A percentile compares a stretch with the other conserved stretches of the same genome.
Evolutionary conservation across 225 moss, liverwort and hornwort species (phyloP).

Genomic region (Pseudisothecium myosuroides): DNA sequence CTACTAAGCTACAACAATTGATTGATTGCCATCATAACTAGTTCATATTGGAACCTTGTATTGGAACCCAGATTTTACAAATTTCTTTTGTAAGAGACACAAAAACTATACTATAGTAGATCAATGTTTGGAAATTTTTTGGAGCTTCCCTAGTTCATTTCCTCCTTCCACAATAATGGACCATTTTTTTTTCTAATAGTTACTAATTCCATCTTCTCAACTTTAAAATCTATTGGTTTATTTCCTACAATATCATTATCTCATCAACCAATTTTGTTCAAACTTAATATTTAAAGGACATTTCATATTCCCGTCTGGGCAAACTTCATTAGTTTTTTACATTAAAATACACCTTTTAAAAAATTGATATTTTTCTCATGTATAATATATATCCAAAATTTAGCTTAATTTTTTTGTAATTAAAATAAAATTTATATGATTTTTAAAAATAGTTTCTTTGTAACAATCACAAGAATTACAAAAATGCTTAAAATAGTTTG

Average conservation of each 20-base stretch:
- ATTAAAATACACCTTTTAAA: neutral
- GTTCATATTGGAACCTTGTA: neutral
- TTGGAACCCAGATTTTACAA: neutral
- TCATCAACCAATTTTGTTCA: neutral
- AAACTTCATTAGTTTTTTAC: neutral
- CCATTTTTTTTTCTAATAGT: accelerated
- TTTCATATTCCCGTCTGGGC: accelerated
- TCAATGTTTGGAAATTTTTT: neutral
- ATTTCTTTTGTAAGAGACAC: neutral
- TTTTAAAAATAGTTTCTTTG: neutral
- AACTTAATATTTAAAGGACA: neutral
- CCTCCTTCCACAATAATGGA: neutral
- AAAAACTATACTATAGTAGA: neutral
- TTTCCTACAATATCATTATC: neutral
- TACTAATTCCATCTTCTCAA: no score
- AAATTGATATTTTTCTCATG: neutral
- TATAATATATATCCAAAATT: neutral
- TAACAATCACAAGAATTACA: neutral
- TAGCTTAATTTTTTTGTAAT: neutral
- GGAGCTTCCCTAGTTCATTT: neutral
- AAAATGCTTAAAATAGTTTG: neutral
- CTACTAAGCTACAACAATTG: neutral
- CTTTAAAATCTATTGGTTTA: neutral
- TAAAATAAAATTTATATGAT: neutral
- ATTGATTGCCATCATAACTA: neutral